Percentiles rank a stretch among this genome's conserved stretches.
Conservation (phyloP, 352 stramenopile species). For the Phytopythium kandeliae region DNA sequence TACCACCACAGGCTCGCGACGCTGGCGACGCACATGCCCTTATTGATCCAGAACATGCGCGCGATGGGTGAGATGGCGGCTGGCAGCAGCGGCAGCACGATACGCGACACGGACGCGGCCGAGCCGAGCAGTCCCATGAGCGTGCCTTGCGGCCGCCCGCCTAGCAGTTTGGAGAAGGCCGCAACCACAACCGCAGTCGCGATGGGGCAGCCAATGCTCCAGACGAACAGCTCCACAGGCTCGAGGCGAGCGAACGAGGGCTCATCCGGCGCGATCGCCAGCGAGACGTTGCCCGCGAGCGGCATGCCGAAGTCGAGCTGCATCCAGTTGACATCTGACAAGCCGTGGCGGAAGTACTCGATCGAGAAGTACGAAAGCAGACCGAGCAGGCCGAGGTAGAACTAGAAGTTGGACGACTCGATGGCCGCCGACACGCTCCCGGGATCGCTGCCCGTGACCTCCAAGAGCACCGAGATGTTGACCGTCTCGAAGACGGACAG, state of each 20-base stretch:
- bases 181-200: slow-evolving; percentile 71
- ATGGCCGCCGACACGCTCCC: slow-evolving; percentile 44
- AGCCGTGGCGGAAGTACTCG: slow-evolving; percentile 60
- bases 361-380: slow-evolving; percentile 77
- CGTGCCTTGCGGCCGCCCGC: slow-evolving; percentile 64
- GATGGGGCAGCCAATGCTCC: too few relatives aligned
- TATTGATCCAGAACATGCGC: slow-evolving; percentile 74
- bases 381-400: slow-evolving; percentile 69
- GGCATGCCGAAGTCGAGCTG: slow-evolving; percentile 63
- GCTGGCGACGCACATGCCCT: slow-evolving; percentile 47
- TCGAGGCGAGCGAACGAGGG: too few relatives aligned
- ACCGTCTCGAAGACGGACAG: too few relatives aligned
- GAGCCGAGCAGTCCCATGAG: slow-evolving; percentile 77
- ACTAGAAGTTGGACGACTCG: slow-evolving; percentile 77
- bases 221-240: too few relatives aligned
- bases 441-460: slow-evolving; percentile 58
- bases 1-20: slow-evolving; percentile 64
- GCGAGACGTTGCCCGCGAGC: slow-evolving; percentile 53
- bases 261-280: too few relatives aligned
- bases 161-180: slow-evolving; percentile 75
- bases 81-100: slow-evolving; percentile 68
- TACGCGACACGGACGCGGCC: slow-evolving; percentile 64
- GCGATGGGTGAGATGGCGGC: slow-evolving; percentile 56
- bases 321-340: slow-evolving; percentile 70
- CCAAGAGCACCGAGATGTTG: slow-evolving; percentile 75